A percentile compares a stretch with the other conserved stretches of the same genome.
phyloP scores from a whole-genome alignment of 345 rosid genomes.

The Salix caprea region DNA sequence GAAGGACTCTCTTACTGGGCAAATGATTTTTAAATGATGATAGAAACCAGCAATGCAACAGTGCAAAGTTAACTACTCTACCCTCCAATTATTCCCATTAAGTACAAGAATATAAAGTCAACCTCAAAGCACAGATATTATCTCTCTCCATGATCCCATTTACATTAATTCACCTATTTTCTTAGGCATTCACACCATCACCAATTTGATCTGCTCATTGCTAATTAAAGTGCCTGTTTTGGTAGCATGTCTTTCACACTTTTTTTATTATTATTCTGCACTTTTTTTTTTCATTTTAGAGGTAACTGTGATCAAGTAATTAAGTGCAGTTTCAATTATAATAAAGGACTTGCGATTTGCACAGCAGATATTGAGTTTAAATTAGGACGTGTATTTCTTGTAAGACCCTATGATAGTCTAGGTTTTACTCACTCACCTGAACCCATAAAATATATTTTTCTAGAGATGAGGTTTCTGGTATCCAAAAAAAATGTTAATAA shows the following conservation, averaged over 20 bases:
- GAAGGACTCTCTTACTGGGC: neutral
- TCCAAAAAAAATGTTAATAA: too few relatives aligned
- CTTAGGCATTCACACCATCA: neutral
- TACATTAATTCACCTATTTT: neutral
- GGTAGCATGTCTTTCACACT: neutral
- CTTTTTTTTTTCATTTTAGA: neutral
- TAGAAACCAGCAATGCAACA: neutral
- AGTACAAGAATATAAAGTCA: conserved; percentile 14
- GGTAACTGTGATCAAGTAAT: neutral
- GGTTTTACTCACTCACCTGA: too few relatives aligned
- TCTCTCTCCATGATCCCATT: neutral
- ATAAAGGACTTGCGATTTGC: too few relatives aligned
- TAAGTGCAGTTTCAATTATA: neutral
- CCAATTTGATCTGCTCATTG: neutral
- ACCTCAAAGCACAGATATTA: neutral
- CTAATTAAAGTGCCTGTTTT: neutral
- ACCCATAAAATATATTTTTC: too few relatives aligned
- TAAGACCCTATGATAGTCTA: fast-evolving
- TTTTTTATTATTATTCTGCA: neutral
- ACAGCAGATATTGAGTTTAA: too few relatives aligned
- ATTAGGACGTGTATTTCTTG: fast-evolving
- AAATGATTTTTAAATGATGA: neutral
- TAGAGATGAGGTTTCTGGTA: too few relatives aligned
- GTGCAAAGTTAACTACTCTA: conserved; percentile 29
- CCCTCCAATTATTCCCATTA: conserved; percentile 36